Conservation (phyloP, 2,329 filamentous ascomycete genomes). For the Decorospora gaudefroyi region DNA sequence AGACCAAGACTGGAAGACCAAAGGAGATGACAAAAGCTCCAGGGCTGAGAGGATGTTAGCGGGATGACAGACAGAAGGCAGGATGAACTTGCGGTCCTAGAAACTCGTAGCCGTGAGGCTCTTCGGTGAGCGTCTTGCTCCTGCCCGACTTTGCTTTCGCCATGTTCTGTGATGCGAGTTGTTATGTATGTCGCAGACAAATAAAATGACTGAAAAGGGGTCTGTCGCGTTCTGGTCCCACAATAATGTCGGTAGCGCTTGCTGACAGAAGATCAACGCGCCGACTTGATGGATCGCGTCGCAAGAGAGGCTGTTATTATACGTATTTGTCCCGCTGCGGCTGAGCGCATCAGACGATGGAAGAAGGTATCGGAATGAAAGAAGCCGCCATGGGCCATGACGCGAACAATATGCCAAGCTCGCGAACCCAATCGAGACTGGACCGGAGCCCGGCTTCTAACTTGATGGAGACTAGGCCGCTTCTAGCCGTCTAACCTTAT, state of each 20-base stretch:
- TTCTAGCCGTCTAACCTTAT: slow-evolving; percentile 13
- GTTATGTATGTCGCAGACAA: slow-evolving; percentile 9
- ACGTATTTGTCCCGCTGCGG: too few relatives aligned
- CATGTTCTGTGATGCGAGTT: slow-evolving; percentile 23
- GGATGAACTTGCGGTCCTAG: slow-evolving; percentile 45
- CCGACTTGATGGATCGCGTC: slow-evolving; percentile 9
- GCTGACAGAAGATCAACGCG: slow-evolving; percentile 1
- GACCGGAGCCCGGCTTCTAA: too few relatives aligned
- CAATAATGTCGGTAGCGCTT: slow-evolving; percentile 4
- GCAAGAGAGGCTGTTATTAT: too few relatives aligned
- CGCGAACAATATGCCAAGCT: too few relatives aligned
- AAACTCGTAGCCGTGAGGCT: slow-evolving; percentile 49
- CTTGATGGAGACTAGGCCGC: slow-evolving; percentile 31
- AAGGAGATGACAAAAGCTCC: slow-evolving; percentile 80
- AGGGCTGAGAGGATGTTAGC: slow-evolving; percentile 57
- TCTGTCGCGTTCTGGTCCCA: slow-evolving; percentile 8
- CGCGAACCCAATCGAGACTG: too few relatives aligned
- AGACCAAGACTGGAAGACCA: slow-evolving; percentile 77
- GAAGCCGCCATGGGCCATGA: slow-evolving; percentile 24
- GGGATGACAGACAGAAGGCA: background rate
- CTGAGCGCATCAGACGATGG: slow-evolving; percentile 27
- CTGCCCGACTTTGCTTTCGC: slow-evolving; percentile 32
- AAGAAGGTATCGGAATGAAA: slow-evolving; percentile 18
- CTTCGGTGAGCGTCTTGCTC: slow-evolving; percentile 24
- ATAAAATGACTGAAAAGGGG: slow-evolving; percentile 22